Evolutionary conservation across 768 basidiomycete species (phyloP), one percentile per base, ranked within the genome.

Genomic region (Floccularia luteovirens): DNA sequence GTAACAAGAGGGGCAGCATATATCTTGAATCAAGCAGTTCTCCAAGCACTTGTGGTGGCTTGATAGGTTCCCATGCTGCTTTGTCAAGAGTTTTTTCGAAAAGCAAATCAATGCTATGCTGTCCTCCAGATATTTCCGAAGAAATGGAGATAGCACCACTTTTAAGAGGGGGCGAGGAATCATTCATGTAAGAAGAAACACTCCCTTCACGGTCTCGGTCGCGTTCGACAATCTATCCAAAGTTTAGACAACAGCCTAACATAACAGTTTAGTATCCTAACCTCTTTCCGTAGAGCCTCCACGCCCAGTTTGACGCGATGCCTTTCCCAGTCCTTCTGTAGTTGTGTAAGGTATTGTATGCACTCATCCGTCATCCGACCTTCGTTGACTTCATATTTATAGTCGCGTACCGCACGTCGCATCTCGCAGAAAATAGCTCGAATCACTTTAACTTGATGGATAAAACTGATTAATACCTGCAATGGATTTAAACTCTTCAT

Each of bases 281-380:
- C 86, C 77, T 91, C 88, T 61, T 82, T 86, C 44, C 85, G 80
- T 24, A 91, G 64, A 6, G 82, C 81, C 52, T 90, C 83, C 6
- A 94, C 90, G 3, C 90, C 88, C 23, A 87, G 66, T 54, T 90
- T 87, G 23, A 93, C 79, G 31, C 91, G 72, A 56, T 90, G 84
- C 42, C 89, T 69, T 60, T 99, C 94, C 94, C 94, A 99, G 56
- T 98, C 93, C 54, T 90, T 93, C 62, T 97, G 93, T 6, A 99
- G 67, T 52, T 98, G 94, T 2, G 79, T 85, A 20, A 98, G 74
- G 52, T 98, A 98, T 62, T 96, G 90, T 27, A 77, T 70, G 54
- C 94, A 98, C 58, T 99, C 96, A 17, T 98, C 92, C 2, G 82
- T 86, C 90, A 99, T 96, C 44, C 72, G 74, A 1, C 79, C 73